Percentiles rank a stretch among this genome's conserved stretches.
These are phyloP conservation scores for Exophiala sp. DNA, from an alignment of 2,329 filamentous ascomycete genomes.

Conservation along the genomic window DNA sequence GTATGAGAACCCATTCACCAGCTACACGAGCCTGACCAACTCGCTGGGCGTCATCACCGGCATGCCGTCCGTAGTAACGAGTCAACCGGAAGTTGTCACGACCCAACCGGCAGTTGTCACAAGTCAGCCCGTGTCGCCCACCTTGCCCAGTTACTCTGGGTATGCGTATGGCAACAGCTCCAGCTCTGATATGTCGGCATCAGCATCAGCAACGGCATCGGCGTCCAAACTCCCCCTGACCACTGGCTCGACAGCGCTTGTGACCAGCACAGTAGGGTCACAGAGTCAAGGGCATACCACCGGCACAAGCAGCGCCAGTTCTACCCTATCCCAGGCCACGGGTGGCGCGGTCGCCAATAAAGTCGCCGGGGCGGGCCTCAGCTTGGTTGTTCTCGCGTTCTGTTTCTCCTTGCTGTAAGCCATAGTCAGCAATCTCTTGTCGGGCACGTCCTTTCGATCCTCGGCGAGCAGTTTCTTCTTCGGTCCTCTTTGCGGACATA, in stretches of 20 bases:
- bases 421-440: too few relatives aligned
- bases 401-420: background rate
- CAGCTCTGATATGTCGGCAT: conserved; percentile 18
- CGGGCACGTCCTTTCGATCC: too few relatives aligned
- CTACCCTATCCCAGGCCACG: conserved; percentile 34
- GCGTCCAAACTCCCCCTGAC: conserved; percentile 3
- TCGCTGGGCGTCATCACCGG: conserved; percentile 47
- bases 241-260: conserved; percentile 23
- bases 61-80: conserved; percentile 37
- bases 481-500: too few relatives aligned
- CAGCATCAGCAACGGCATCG: conserved; percentile 27
- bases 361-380: conserved; percentile 39
- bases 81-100: conserved; percentile 33
- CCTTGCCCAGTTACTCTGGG: conserved; percentile 32
- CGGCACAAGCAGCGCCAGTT: conserved; percentile 18
- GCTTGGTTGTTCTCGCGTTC: conserved; percentile 37
- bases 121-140: conserved; percentile 31
- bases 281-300: conserved; percentile 7
- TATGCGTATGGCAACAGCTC: conserved; percentile 19
- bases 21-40: conserved; percentile 45
- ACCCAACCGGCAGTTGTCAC: conserved; percentile 33
- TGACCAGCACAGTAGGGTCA: conserved; percentile 29
- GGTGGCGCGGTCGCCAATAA: conserved; percentile 36
- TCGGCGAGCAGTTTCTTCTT: too few relatives aligned
- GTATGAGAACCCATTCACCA: conserved; percentile 42